Percentiles rank a stretch among this genome's conserved stretches.
These are phyloP conservation scores for Prinsepia uniflora DNA, from an alignment of 306 rosid species.

Conservation along the genomic window DNA sequence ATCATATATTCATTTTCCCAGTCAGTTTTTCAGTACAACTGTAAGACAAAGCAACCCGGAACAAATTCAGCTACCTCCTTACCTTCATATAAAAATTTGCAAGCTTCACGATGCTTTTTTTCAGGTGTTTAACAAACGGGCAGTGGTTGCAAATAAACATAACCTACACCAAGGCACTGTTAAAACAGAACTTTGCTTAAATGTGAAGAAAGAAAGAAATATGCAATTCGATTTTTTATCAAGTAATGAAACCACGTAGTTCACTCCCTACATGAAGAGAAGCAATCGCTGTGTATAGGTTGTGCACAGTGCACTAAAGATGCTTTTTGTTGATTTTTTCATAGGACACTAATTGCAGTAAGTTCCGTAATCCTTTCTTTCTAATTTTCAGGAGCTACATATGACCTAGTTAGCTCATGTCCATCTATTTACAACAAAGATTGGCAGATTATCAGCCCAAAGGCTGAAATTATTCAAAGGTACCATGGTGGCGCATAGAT, in stretches of 20 bases:
- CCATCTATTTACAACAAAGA: neutral
- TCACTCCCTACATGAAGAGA: neutral
- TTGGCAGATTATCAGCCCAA: neutral
- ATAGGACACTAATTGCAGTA: neutral
- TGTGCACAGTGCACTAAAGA: neutral
- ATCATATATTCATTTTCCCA: slow-evolving; percentile 11
- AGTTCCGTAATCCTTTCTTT: neutral
- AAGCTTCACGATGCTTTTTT: slow-evolving; percentile 70
- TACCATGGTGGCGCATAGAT: neutral
- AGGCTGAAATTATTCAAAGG: neutral
- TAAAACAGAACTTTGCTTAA: neutral
- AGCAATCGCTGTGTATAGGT: neutral
- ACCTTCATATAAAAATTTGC: slow-evolving; percentile 79
- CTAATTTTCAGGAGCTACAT: neutral
- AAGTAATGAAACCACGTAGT: neutral
- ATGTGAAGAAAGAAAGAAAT: neutral
- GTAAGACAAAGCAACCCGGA: slow-evolving; percentile 14
- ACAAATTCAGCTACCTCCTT: slow-evolving; percentile 38
- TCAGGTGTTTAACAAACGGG: slow-evolving; percentile 86
- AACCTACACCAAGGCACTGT: slow-evolving; percentile 52
- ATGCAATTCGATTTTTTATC: neutral
- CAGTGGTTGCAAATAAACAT: slow-evolving; percentile 98
- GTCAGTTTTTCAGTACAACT: slow-evolving; percentile 2
- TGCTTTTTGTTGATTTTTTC: neutral
- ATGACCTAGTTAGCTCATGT: neutral